A percentile compares a stretch with the other conserved stretches of the same genome.
These are phyloP conservation scores for Miscanthus lutarioriparius DNA, from an alignment of 176 grass and related monocot species.

Conservation along the genomic window DNA sequence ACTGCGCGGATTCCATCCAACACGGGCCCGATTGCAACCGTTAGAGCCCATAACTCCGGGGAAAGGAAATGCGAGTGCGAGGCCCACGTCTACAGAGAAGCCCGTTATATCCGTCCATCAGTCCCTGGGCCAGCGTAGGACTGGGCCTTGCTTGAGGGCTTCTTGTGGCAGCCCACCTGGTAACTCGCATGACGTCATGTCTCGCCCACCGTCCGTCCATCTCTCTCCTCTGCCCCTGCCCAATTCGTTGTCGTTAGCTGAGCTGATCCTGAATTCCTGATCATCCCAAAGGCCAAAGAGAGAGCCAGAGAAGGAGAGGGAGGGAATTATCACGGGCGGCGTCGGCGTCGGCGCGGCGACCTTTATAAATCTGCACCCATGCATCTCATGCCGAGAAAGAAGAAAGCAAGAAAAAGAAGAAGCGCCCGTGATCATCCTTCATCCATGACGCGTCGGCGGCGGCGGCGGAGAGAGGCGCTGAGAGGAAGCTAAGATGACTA, in stretches of 20 bases:
- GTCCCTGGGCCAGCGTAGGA: neutral
- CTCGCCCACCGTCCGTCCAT: no score
- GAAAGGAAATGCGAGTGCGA: neutral
- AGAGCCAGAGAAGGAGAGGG: no score
- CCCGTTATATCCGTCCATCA: neutral
- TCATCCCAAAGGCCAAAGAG: no score
- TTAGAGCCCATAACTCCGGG: neutral
- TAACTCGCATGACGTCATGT: neutral
- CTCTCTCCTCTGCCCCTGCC: no score
- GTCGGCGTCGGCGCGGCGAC: neutral
- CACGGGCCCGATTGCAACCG: neutral
- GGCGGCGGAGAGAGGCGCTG: neutral
- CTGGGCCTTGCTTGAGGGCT: neutral
- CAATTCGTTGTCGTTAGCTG: no score
- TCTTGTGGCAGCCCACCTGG: neutral
- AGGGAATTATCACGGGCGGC: constrained; percentile 28
- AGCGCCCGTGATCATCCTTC: neutral
- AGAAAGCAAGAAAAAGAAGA: neutral
- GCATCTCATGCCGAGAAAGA: constrained; percentile 23
- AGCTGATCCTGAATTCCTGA: neutral
- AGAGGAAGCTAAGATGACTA: neutral
- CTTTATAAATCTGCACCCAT: neutral
- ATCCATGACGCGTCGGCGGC: neutral
- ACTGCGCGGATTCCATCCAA: neutral
- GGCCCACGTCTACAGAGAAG: neutral